Percentiles rank a stretch among this genome's conserved stretches.
phyloP scores from a whole-genome alignment of 306 rosid species.

The Pterocarpus macrocarpus region DNA sequence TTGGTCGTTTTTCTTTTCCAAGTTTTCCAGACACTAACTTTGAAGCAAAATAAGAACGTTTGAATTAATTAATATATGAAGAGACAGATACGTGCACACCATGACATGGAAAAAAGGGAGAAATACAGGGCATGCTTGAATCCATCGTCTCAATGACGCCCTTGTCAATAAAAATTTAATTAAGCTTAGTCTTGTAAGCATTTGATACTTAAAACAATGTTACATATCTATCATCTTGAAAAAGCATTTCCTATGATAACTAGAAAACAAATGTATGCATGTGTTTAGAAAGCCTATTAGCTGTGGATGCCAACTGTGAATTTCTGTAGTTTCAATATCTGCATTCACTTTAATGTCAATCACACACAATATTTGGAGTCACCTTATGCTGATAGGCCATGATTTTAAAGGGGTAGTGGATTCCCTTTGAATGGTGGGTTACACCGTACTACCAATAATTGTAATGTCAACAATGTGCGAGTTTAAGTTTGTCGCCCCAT shows the following conservation, averaged over 20 bases:
- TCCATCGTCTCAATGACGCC: neutral
- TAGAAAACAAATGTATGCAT: slow-evolving; percentile 6
- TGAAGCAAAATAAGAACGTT: neutral
- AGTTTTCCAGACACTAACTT: neutral
- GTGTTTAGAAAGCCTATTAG: neutral
- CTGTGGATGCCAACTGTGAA: neutral
- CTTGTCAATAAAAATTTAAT: neutral
- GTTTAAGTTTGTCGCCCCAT: neutral
- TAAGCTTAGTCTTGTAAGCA: neutral
- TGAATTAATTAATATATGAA: neutral
- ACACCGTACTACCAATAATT: slow-evolving; percentile 2
- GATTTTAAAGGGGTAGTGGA: slow-evolving; percentile 1
- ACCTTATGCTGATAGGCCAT: neutral
- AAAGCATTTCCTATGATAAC: neutral
- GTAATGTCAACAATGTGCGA: neutral
- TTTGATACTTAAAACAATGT: neutral
- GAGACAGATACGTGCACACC: neutral
- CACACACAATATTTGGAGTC: slow-evolving; percentile 6
- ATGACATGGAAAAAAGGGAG: neutral
- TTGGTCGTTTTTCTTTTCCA: neutral
- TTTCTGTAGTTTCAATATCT: slow-evolving; percentile 10
- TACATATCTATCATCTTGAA: neutral
- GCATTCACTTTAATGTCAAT: slow-evolving; percentile 1
- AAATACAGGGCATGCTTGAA: neutral
- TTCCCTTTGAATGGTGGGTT: slow-evolving; percentile 26